phyloP scores from a whole-genome alignment of 1,284 basidiomycete species.

The Waitea zeae region DNA sequence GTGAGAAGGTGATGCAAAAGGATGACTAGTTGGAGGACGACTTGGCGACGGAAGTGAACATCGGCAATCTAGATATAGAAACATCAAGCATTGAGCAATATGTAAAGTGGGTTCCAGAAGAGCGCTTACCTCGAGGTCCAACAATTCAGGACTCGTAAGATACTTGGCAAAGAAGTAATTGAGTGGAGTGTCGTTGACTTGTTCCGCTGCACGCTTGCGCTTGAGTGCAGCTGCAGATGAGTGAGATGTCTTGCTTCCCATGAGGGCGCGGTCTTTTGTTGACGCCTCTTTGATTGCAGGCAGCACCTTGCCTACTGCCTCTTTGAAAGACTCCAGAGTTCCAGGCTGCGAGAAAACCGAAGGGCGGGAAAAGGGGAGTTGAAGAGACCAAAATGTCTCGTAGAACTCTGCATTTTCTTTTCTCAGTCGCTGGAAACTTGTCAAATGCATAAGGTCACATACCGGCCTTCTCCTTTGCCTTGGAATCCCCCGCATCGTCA shows the following conservation, averaged over 20 bases:
- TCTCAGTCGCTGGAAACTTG: slow-evolving; percentile 1
- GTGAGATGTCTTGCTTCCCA: slow-evolving; percentile 44
- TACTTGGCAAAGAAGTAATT: slow-evolving; percentile 92
- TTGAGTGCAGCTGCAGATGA: slow-evolving; percentile 23
- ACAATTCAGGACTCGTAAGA: slow-evolving; percentile 68
- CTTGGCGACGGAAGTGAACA: slow-evolving; percentile 79
- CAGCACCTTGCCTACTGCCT: slow-evolving; percentile 50
- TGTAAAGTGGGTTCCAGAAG: too few relatives aligned
- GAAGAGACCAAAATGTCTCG: slow-evolving; percentile 72
- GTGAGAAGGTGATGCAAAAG: slow-evolving; percentile 65
- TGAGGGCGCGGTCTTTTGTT: slow-evolving; percentile 66
- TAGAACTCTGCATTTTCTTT: slow-evolving; percentile 43
- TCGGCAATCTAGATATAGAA: slow-evolving; percentile 56
- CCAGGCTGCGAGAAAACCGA: slow-evolving; percentile 36
- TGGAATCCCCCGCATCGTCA: slow-evolving; percentile 8
- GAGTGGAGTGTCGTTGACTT: slow-evolving; percentile 39
- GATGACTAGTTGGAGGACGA: slow-evolving; percentile 76
- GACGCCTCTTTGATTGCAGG: slow-evolving; percentile 72
- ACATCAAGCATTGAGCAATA: too few relatives aligned
- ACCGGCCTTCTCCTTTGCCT: slow-evolving; percentile 16
- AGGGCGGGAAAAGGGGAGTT: slow-evolving; percentile 61
- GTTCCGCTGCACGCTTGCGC: slow-evolving; percentile 44
- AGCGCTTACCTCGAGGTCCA: slow-evolving; percentile 63
- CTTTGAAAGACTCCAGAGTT: slow-evolving; percentile 44
- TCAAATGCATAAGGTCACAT: slow-evolving; percentile 20